These are phyloP conservation scores for Melaleuca alternifolia DNA, from an alignment of 345 rosid species.

Conservation along the genomic window DNA sequence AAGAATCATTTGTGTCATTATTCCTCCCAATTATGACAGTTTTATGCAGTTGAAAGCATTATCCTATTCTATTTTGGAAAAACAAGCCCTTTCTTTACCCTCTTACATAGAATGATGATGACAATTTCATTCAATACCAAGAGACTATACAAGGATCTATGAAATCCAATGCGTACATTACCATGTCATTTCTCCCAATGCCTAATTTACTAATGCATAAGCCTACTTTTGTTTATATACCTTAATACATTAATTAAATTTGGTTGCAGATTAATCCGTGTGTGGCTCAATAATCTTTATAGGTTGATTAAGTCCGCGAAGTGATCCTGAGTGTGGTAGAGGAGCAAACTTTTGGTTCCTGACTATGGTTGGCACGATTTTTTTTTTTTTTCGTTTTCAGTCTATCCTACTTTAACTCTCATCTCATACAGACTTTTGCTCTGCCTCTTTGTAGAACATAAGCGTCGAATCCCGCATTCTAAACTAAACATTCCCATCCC, in stretches of 20 bases:
- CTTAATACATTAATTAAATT: background rate
- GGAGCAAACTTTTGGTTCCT: background rate
- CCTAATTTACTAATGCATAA: background rate
- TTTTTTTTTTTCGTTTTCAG: too few relatives aligned
- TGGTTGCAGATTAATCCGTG: background rate
- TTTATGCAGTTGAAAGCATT: background rate
- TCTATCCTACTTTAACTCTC: too few relatives aligned
- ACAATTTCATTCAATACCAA: background rate
- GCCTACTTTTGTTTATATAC: background rate
- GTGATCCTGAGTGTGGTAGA: background rate
- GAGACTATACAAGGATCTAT: background rate
- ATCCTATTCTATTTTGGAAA: background rate
- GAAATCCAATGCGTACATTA: accelerated
- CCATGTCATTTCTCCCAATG: background rate
- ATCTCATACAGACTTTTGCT: too few relatives aligned
- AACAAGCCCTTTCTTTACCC: background rate
- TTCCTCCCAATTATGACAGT: background rate
- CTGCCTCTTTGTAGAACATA: too few relatives aligned
- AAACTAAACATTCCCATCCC: too few relatives aligned
- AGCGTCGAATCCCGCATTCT: too few relatives aligned
- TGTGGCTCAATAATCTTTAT: background rate
- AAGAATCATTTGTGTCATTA: too few relatives aligned
- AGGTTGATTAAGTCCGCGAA: background rate
- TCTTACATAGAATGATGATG: background rate
- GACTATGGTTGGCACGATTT: background rate